These are phyloP conservation scores for Phytophthora kernoviae DNA, from an alignment of 352 stramenopile species.

Conservation along the genomic window DNA sequence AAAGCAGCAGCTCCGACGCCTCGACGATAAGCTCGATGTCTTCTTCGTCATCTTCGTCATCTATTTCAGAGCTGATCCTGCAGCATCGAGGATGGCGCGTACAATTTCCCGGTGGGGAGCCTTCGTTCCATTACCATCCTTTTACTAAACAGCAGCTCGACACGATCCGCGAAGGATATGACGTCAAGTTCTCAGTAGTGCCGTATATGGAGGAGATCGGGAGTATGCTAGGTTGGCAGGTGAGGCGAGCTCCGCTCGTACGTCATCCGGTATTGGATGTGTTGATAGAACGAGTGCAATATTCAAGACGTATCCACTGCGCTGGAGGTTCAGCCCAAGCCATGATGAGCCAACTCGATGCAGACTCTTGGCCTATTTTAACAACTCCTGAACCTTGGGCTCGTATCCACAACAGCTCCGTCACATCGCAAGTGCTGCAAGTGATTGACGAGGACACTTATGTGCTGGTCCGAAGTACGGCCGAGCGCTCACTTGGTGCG, in stretches of 20 bases:
- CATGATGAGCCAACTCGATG: conserved; percentile 33
- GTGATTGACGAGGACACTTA: conserved; percentile 32
- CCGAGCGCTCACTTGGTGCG: conserved; percentile 14
- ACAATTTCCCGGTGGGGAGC: conserved; percentile 30
- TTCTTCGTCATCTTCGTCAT: conserved; percentile 27
- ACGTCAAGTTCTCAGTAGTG: conserved; percentile 22
- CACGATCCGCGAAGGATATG: conserved; percentile 33
- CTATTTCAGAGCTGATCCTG: conserved; percentile 15
- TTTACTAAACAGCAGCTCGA: conserved; percentile 35
- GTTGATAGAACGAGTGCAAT: conserved; percentile 32
- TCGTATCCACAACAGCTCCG: conserved; percentile 27
- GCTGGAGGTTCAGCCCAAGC: conserved; percentile 22
- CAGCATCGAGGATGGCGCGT: conserved; percentile 28
- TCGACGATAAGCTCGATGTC: conserved; percentile 11
- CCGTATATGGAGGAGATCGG: conserved; percentile 22
- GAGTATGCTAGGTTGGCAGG: conserved; percentile 40
- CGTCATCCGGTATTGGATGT: conserved; percentile 13
- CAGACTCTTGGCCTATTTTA: conserved; percentile 39
- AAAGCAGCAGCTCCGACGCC: conserved; percentile 34
- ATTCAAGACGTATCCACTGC: conserved; percentile 41
- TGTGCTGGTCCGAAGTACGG: conserved; percentile 34
- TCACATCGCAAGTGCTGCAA: conserved; percentile 40
- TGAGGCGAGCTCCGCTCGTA: conserved; percentile 32
- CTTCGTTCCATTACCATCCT: conserved; percentile 45
- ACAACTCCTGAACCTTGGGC: conserved; percentile 32